Evolutionary conservation across 768 basidiomycete species (phyloP).

Genomic region (Udeniomyces megalosporus): DNA sequence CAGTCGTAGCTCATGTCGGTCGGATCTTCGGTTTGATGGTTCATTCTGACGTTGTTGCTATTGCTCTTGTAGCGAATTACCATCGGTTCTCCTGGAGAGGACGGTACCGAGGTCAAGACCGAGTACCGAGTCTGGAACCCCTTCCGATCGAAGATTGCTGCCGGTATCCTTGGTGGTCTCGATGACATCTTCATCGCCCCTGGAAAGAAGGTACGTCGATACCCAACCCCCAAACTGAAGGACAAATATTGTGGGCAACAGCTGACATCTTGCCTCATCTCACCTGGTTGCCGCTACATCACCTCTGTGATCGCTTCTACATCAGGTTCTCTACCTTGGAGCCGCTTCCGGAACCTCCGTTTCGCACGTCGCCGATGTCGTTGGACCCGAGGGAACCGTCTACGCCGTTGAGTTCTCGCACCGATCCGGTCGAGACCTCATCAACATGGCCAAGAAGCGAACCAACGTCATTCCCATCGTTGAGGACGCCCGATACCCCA

Average conservation of each 20-base stretch:
- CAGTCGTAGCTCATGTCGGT: conserved; percentile 29
- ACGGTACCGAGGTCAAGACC: conserved; percentile 48
- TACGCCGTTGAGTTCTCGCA: conserved; percentile 98
- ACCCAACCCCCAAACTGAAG: too few species aligned
- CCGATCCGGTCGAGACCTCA: conserved; percentile 90
- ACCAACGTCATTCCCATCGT: conserved; percentile 98
- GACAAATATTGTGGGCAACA: too few species aligned
- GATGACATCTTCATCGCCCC: conserved; percentile 85
- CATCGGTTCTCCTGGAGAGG: conserved; percentile 34
- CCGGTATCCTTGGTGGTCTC: conserved; percentile 87
- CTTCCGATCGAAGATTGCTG: conserved; percentile 90
- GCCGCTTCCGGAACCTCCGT: conserved; percentile 96
- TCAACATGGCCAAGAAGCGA: conserved; percentile 98
- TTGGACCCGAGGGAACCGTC: conserved; percentile 90
- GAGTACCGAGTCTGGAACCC: conserved; percentile 99
- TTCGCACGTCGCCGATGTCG: conserved; percentile 96
- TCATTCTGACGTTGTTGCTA: too few species aligned
- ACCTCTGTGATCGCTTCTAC: too few species aligned
- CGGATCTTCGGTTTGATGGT: neutral
- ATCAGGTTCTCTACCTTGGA: conserved; percentile 76
- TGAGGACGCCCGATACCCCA: conserved; percentile 90
- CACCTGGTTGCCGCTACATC: too few species aligned
- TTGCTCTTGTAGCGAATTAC: conserved; percentile 12
- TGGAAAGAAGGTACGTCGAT: conserved; percentile 55
- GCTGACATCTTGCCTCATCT: too few species aligned